Evolutionary conservation across 306 rosid genomes (phyloP).

Genomic region (Fragaria iinumae): DNA sequence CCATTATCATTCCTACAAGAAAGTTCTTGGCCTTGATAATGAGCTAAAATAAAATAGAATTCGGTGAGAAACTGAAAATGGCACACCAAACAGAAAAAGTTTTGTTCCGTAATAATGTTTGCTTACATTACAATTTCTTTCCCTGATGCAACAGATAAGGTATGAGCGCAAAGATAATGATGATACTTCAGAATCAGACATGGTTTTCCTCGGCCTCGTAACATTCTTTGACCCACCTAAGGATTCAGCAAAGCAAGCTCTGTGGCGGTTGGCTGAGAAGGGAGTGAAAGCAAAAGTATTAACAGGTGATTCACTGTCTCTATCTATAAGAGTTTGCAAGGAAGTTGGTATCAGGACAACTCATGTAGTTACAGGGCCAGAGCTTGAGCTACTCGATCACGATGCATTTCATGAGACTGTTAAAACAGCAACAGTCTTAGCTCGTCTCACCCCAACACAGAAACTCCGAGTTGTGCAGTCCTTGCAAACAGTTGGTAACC

Average conservation of each 20-base stretch:
- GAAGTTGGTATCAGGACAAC: conserved; percentile 79
- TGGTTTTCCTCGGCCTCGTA: conserved; percentile 74
- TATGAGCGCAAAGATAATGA: conserved; percentile 22
- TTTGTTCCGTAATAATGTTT: not conserved
- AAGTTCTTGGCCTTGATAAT: not conserved
- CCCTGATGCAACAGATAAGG: conserved; percentile 32
- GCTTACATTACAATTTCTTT: not conserved
- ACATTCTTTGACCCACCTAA: conserved; percentile 89
- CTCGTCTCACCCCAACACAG: conserved; percentile 79
- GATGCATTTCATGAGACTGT: conserved; percentile 68
- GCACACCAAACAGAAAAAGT: conserved; percentile 1
- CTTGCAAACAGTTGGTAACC: conserved; percentile 63
- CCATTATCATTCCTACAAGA: not conserved
- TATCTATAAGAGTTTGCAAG: conserved; percentile 64
- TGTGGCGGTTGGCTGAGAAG: conserved; percentile 68
- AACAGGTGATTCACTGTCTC: conserved; percentile 74
- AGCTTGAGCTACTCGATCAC: conserved; percentile 65
- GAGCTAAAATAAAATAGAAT: not conserved
- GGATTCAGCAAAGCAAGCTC: conserved; percentile 84
- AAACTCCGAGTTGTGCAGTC: conserved; percentile 79
- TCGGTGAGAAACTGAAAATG: not conserved
- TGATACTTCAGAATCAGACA: conserved; percentile 53
- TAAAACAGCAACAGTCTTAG: conserved; percentile 65
- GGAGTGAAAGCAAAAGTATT: conserved; percentile 84
- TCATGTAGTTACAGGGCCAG: conserved; percentile 76